Evolutionary conservation across 2,329 filamentous ascomycete species (phyloP), one percentile per base, ranked within the genome.

Genomic region (Beauveria caledonica): DNA sequence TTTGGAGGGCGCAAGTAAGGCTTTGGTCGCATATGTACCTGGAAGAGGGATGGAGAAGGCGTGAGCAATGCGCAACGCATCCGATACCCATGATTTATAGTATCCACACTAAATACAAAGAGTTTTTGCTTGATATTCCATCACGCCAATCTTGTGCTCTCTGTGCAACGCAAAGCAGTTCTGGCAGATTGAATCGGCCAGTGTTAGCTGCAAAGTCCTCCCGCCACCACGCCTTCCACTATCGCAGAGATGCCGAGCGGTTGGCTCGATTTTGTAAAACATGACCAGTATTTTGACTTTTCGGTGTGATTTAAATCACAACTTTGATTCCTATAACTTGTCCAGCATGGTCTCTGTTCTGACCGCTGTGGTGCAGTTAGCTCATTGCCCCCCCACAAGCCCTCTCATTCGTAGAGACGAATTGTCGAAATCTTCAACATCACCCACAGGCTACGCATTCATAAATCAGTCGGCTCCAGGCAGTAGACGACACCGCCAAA

Each of bases 1-100:
- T 70, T 90, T 96, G 77, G 81, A 89, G 67, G 91, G 92, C 13
- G 89, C 89, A 7, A 97, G 92, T 73, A 97, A 97, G 74, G 89
- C 87, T 58, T 73, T 87, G 72, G 84, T 86, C n/a, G 84, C 81
- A 33, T 87, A 85, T 66, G 75, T 86, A 23, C 82, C 82, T 4
- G 73, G 67, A 19, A 19, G 58, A 46, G 49, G 58, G 17, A n/a
- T 27, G 27, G 17, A 21, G 29, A 52, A 52, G 49, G 42, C 21
- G 7, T 60, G 45, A 58, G 9, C 54, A 50, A 7, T 21, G 44
- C 45, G 17, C 21, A 13, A 19, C 7, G 13, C 33, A 23, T 21
- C 42, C 55, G 33, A 58, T 58, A 58, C 45, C 29, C 33, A 17
- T 42, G 15, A 29, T 36, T 48, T 48, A n/a, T 25, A n/a, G 3